Evolutionary conservation across 169 alveolate species (phyloP), one percentile per base, ranked within the genome.

Genomic region (Plasmodium fragile): DNA sequence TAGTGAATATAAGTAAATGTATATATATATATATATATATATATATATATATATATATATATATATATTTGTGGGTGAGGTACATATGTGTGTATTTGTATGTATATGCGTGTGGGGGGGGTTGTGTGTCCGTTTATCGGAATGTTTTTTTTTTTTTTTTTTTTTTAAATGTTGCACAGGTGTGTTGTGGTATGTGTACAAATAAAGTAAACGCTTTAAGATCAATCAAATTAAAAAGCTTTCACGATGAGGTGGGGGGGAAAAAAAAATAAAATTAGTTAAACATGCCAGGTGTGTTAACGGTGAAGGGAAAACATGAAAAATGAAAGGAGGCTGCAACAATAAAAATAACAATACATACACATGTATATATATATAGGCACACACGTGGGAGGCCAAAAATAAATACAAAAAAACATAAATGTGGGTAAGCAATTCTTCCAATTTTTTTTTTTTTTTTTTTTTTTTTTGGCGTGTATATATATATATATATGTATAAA

Each of bases 211-310:
- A 73, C 30, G 78, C 36, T 83, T 84, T 84, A 72, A 72, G 92
- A 65, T 82, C 84, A 84, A 84, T 84, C 92, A 84, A 84, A 84
- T 84, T 84, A 84, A 84, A 84, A 84, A 84, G 92, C 83, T 34
- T 84, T 84, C 77, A 83, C 75, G 55, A 49, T 34, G 39, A 34
- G 10, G 8, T 4, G 45, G 43, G 82, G 22, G 41, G 10, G 25
- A 70, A 83, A 83, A 83, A 53, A 7, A 55, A 81, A 52, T 13
- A 52, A 81, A 45, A 32, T 81, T 81, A 16, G 11, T 16, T 28
- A 30, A 36, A 22, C 55, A 81, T 41, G 78, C 36, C 11, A 2
- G 39, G 70, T 52, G 53, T 81, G 43, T 65, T 65, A 7, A 25
- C 75, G 36, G 75, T 28, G 75, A 65, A 65, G 8, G 75, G 75